Evolutionary conservation across 1,139 yeast genomes (phyloP), one percentile per base, ranked within the genome.

Genomic region (Yamadazyma atmosphaerica): DNA sequence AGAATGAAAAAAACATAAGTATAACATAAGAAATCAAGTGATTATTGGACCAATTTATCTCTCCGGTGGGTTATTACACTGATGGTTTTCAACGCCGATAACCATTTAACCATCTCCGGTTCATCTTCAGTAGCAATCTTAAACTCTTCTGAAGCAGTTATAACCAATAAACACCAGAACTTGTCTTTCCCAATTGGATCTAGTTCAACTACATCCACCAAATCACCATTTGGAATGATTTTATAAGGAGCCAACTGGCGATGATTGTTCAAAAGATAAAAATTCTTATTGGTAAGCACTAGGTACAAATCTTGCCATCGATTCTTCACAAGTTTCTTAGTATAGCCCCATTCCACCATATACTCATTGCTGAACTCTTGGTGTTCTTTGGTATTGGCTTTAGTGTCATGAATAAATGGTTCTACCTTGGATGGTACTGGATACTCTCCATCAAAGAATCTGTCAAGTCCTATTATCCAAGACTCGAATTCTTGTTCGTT

Each of bases 161-260:
- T 74, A 16, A 78, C 56, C 38, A 74, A 55, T 51, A 77, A 54
- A 46, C 82, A 77, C 63, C 70, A 74, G 31, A 51, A 47, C 43
- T 68, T 74, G 8, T 72, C 54, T 37, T 60, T 63, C 6, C 76
- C 65, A 17, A 73, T 39, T 1, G 79, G 72, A 40, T 77, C 82
- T 32, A 76, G 54, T 44, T 78, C 83, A 30, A 77, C 74, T 21
- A 72, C 79, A 48, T 78, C 83, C 11, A 70, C 54, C n/a, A 79
- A 54, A 32, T 71, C 68, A 5, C 52, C 47, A 5, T 72, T 51
- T 4, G 56, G 51, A 7, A 75, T 56, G 11, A 25, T 30, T 18
- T 35, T 33, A 16, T 33, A 28, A 13, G 33, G 35, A 12, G 13
- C n/a, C 7, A 11, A 13, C 21, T 16, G n/a, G 11, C 14, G 11